Evolutionary conservation across 2,329 filamentous ascomycete genomes (phyloP), one percentile per base, ranked within the genome.

Genomic region (Pestalotiopsis sp.): DNA sequence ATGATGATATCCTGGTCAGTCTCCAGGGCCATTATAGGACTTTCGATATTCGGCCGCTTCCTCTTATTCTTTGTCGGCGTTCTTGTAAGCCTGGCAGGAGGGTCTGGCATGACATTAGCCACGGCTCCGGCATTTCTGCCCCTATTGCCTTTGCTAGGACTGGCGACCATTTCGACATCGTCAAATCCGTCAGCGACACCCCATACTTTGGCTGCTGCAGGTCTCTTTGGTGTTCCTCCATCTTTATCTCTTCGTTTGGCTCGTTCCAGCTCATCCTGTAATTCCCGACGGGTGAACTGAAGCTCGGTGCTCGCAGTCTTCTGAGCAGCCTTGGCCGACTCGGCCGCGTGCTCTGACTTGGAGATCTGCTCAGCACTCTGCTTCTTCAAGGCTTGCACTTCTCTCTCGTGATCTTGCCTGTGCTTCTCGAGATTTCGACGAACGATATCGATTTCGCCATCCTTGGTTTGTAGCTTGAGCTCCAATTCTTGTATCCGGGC

Each of bases 121-220:
- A 86, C 80, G 0, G 85, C 78, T 0, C 82, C 82, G 0, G 79
- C 77, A 66, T 83, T 81, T 70, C 78, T 83, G 72, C 72, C 80
- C 65, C 82, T 79, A 65, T 84, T 81, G 0, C 82, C 83, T 73
- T 87, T 89, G 74, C 80, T 85, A 0, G 87, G 88, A 68, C 87
- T 90, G 4, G 79, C 76, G 7, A 83, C 82, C 67, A 89, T 82
- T 70, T 90, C 87, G 71, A 89, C 82, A 69, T 93, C 89, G 69
- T 95, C 92, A 74, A 96, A 96, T 0, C 93, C 93, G 79, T 96
- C 93, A 1, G 91, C 87, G 64, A 92, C 82, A 1, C 86, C 84
- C 80, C 87, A 87, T 1, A 82, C 80, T 76, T 86, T 89, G 36
- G 84, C 79, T 1, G 80, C 76, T 72, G 82, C 84, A 38, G 84